Evolutionary conservation across 371 early-diverging fungal species (phyloP), one percentile per base, ranked within the genome.

Genomic region (Mortierella sp.): DNA sequence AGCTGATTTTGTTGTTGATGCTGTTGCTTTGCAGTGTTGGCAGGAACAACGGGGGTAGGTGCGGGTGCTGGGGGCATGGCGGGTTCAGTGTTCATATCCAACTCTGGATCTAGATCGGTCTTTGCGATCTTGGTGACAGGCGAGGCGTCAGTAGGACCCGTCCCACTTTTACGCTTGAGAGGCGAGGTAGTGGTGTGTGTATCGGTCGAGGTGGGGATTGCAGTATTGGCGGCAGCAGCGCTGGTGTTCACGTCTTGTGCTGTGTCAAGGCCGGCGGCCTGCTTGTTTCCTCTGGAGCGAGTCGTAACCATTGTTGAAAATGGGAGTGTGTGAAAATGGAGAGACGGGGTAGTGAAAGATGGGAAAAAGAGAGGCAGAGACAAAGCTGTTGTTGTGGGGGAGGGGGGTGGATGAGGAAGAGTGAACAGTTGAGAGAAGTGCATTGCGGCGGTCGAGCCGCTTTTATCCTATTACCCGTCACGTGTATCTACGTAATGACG

Each of bases 201-300:
- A 13, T 72, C 10, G 16, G 21, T 52, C 9, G 47, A 14, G 21
- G 26, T 34, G 50, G 34, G 34, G 21, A 58, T 58, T 1, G 26
- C 45, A 21, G 70, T 34, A 8, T 38, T 70, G 70, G 26, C 14
- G 47, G 71, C n/a, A n/a, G 26, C 13, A 38, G 42, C 42, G 42
- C 3, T 38, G 16, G 52, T 26, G 52, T 28, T 54, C 52, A 48
- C 38, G 14, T 28, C 73, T 60, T 7, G 45, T 26, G 50, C 16
- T 6, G 76, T 28, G 24, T 47, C 76, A 13, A 73, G 42, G 16
- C 31, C 72, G 24, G 52, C 13, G 31, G 31, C 60, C 44, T 48
- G 65, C 70, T 74, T 73, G 70, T 57, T 74, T 38, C 28, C 79
- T 68, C 79, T 47, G 21, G 79, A 79, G 68, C 79, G 79, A 10